Base-by-base conservation (phyloP, 2,329 filamentous ascomycete genomes). In the Sarocladium kiliense region DNA sequence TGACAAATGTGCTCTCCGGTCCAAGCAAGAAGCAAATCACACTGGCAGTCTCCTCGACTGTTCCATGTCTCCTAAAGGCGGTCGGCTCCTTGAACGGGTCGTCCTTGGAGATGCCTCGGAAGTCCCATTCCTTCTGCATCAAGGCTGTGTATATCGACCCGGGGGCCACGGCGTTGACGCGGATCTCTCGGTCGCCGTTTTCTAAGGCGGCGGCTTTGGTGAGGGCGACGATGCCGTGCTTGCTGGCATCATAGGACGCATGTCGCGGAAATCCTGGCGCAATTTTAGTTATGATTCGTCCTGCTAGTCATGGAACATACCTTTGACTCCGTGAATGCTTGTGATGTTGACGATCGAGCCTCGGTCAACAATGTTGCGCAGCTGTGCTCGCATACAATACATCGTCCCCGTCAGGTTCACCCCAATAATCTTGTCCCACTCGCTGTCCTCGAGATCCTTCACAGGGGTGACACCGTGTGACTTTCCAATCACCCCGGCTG, bases 311-410 rank as follows among this genome's bases (percentile, higher is more conserved):
- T 14, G 19, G 39, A 23, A 49, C 50, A 44, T 63, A 60, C 67
- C 66, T 21, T 71, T 65, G 10, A 67, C 59, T 34, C 79, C 79
- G 36, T 78, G 73, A 45, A 82, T 76, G 36, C 75, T 80, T n/a
- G 75, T 72, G 26, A 78, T 71, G 62, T 81, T 84, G 56, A 85
- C 81, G 61, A 85, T 82, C 58, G 79, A 80, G 1, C 79, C 79
- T 1, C 76, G 74, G n/a, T 75, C 68, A 1, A 70, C 69, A 49
- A 82, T 73, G 39, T 72, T 71, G 36, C 64, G 64, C 41, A 77
- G 66, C 63, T 74, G 63, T 9, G 74, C 73, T 34, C 75, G 68
- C 59, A 78, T 58, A 59, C 75, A 77, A 62, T 77, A 76, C 74
- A 78, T 77, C 42, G 69, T 72, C 2, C 76, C 75, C 2, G 74